These are phyloP conservation scores for Aspergillus puulaauensis DNA, from an alignment of 2,329 filamentous ascomycete species.

Conservation along the genomic window DNA sequence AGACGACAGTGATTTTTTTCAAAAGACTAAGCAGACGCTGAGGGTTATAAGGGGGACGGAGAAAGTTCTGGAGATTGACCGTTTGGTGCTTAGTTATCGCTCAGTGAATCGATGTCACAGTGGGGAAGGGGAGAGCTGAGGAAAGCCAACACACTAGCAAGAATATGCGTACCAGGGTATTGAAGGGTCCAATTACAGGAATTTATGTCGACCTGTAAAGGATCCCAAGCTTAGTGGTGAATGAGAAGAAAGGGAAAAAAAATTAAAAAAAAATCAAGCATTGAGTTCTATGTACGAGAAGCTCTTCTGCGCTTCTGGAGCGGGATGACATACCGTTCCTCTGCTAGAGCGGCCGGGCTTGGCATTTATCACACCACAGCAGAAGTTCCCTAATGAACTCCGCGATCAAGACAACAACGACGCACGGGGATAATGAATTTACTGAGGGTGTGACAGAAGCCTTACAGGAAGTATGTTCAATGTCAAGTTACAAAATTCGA, in stretches of 20 bases:
- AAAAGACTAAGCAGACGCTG: neutral
- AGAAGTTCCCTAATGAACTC: neutral
- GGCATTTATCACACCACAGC: constrained; percentile 9
- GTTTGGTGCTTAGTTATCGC: constrained; percentile 17
- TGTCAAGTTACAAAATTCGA: constrained; percentile 11
- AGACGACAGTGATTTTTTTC: neutral
- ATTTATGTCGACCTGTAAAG: neutral
- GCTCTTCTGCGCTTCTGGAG: neutral
- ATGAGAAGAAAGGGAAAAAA: neutral
- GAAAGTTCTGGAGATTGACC: constrained; percentile 8
- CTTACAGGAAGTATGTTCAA: neutral
- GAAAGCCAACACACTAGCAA: neutral
- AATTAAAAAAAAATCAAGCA: neutral
- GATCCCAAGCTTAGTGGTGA: neutral
- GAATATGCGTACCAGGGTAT: neutral
- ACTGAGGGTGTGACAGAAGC: neutral
- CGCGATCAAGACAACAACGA: neutral
- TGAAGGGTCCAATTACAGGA: neutral
- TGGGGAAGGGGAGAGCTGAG: constrained; percentile 12
- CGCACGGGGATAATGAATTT: neutral
- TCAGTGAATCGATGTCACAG: constrained; percentile 19
- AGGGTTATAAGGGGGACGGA: neutral
- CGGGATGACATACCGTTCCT: constrained; percentile 11
- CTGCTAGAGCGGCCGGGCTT: constrained; percentile 6
- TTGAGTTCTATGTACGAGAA: neutral